Base-by-base conservation (phyloP, 2,329 filamentous ascomycete genomes). In the Dactylonectria macrodidyma region DNA sequence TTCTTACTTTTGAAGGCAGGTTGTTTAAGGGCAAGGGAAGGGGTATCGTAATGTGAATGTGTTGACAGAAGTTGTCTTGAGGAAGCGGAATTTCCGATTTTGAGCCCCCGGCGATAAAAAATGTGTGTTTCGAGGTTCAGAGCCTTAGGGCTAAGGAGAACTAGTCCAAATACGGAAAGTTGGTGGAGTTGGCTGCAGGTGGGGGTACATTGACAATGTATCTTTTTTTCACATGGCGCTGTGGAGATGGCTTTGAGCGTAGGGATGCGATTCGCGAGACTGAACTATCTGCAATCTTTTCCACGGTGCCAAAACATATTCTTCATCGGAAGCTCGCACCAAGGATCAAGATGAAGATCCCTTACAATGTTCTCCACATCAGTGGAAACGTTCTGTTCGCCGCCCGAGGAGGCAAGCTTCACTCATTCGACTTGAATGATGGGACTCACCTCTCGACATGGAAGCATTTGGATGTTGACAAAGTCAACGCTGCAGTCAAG, bases 1-100 rank as follows among this genome's bases (percentile, higher is more conserved):
- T 97, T 94, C 94, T 97, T 97, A 87, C 89, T 76, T 76, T 75
- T 94, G 94, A 96, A 96, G 94, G 93, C 90, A 97, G 95, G 95
- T 93, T 97, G 85, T 97, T 97, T 97, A 95, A 97, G 95, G 95
- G 92, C 91, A 88, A 87, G 82, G 66, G 73, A 38, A 22, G 64
- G 67, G 68, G 76, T 76, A 74, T 79, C 60, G 74, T 67, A 54
- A 68, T 74, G 73, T 71, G 67, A 73, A 66, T 74, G 71, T 72
- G 74, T 67, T 70, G 71, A 72, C 73, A 68, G 67, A 70, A 68
- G 69, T 62, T 69, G 56, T 67, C 57, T 59, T 66, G 50, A 69
- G 50, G 62, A 66, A 73, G 70, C 57, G 61, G 71, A 71, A 74
- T 73, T 76, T 71, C 67, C 65, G 44, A 62, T 73, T 77, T 78